phyloP scores from a whole-genome alignment of 1,284 basidiomycete genomes.

The Xerocomus tenax region DNA sequence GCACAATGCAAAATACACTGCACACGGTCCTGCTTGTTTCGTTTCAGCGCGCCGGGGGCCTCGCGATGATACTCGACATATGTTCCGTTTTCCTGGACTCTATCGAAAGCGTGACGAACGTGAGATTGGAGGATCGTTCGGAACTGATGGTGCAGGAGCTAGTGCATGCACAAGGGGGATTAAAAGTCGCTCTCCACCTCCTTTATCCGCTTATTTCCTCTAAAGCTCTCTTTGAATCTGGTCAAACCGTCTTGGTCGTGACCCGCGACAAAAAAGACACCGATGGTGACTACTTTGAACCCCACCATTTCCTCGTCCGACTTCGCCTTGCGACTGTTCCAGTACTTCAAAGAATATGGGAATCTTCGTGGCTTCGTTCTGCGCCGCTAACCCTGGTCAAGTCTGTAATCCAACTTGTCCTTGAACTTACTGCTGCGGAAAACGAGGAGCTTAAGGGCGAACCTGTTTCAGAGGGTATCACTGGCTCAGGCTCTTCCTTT shows the following conservation, averaged over 20 bases:
- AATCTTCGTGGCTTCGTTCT: slow-evolving; percentile 72
- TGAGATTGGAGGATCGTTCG: slow-evolving; percentile 48
- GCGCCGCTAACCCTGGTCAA: slow-evolving; percentile 68
- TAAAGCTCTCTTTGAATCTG: slow-evolving; percentile 76
- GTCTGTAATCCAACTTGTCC: slow-evolving; percentile 67
- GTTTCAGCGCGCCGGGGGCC: slow-evolving; percentile 67
- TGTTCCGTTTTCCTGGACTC: slow-evolving; percentile 51
- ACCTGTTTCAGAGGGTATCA: slow-evolving; percentile 20
- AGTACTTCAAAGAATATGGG: slow-evolving; percentile 67
- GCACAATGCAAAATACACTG: slow-evolving; percentile 62
- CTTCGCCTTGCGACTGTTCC: slow-evolving; percentile 70
- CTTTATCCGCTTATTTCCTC: slow-evolving; percentile 72
- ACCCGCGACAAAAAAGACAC: slow-evolving; percentile 73
- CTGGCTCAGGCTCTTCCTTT: slow-evolving; percentile 25
- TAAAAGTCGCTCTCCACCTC: slow-evolving; percentile 77
- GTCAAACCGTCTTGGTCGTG: slow-evolving; percentile 68
- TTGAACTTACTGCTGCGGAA: slow-evolving; percentile 78
- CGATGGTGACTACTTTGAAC: slow-evolving; percentile 72
- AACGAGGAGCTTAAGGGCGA: slow-evolving; percentile 59
- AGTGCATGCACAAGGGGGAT: slow-evolving; percentile 67
- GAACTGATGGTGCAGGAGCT: slow-evolving; percentile 54
- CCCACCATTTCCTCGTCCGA: slow-evolving; percentile 78
- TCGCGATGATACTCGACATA: slow-evolving; percentile 60
- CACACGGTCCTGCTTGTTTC: slow-evolving; percentile 76
- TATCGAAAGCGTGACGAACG: slow-evolving; percentile 46